These are phyloP conservation scores for Datura wrightii DNA, from an alignment of 257 asterid species.

Conservation along the genomic window DNA sequence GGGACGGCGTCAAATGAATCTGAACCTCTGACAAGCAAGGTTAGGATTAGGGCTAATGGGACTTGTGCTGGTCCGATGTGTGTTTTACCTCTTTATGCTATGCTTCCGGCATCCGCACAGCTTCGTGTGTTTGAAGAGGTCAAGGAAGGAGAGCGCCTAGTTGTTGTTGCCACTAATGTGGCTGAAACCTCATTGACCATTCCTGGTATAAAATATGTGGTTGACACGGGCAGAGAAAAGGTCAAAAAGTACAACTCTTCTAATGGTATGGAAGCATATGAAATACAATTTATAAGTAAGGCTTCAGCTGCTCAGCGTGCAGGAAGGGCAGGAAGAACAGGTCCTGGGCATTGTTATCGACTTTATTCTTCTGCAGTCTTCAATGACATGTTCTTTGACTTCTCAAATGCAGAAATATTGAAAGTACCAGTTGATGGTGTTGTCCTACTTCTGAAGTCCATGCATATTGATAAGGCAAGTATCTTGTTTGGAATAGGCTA, in stretches of 20 bases:
- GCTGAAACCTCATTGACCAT: slow-evolving; percentile 98
- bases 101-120: slow-evolving; percentile 97
- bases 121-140: slow-evolving; percentile 84
- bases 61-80: slow-evolving; percentile 54
- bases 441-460: slow-evolving; percentile 93
- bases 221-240: slow-evolving; percentile 95
- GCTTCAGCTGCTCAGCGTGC: slow-evolving; percentile 98
- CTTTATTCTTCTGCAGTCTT: slow-evolving; percentile 91
- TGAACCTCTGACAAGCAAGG: slow-evolving; percentile 36
- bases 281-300: slow-evolving; percentile 93
- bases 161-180: slow-evolving; percentile 93
- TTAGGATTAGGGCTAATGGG: slow-evolving; percentile 39
- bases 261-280: slow-evolving; percentile 84
- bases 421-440: slow-evolving; percentile 96
- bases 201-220: slow-evolving; percentile 92
- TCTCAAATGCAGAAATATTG: slow-evolving; percentile 81
- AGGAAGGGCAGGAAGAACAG: slow-evolving; percentile 97
- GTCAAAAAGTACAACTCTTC: slow-evolving; percentile 76
- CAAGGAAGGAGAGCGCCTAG: slow-evolving; percentile 79
- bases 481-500: neutral
- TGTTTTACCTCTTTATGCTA: slow-evolving; percentile 89
- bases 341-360: slow-evolving; percentile 97
- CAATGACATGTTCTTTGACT: slow-evolving; percentile 64
- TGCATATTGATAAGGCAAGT: slow-evolving; percentile 84
- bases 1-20: slow-evolving; percentile 40